phyloP scores from a whole-genome alignment of 768 basidiomycete species.

The Tylopilus felleus region DNA sequence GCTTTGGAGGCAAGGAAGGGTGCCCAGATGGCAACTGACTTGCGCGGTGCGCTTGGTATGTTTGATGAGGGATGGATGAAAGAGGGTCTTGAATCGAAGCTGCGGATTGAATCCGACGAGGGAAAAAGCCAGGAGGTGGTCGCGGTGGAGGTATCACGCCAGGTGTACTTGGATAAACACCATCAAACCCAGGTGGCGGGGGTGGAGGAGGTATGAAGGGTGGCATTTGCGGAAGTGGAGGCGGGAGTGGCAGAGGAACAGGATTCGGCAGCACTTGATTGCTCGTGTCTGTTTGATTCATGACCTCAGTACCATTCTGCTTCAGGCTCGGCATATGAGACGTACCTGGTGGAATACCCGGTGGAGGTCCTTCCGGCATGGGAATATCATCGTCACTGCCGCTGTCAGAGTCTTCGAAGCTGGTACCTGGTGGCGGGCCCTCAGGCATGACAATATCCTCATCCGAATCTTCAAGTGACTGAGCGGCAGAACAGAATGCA shows the following conservation, averaged over 20 bases:
- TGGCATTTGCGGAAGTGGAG: conserved; percentile 20
- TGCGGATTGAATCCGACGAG: conserved; percentile 47
- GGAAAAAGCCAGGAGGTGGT: conserved; percentile 67
- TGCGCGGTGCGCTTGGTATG: conserved; percentile 71
- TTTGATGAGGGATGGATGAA: conserved; percentile 70
- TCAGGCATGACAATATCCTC: conserved; percentile 67
- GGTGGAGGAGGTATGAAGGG: conserved; percentile 14
- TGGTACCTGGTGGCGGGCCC: conserved; percentile 51
- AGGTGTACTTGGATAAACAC: conserved; percentile 6
- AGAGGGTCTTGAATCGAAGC: conserved; percentile 72
- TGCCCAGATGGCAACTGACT: conserved; percentile 37
- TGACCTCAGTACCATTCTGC: neutral
- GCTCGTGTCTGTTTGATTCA: conserved; percentile 5
- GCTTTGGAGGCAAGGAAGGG: conserved; percentile 45
- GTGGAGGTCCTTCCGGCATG: conserved; percentile 83
- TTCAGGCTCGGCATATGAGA: neutral
- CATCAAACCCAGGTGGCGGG: conserved; percentile 12
- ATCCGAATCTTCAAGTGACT: conserved; percentile 31
- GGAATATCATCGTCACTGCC: conserved; percentile 81
- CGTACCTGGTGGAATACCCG: conserved; percentile 29
- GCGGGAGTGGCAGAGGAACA: conserved; percentile 20
- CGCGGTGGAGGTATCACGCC: conserved; percentile 31
- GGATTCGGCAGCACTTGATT: neutral
- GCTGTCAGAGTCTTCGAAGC: conserved; percentile 37
- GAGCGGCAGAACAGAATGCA: neutral